phyloP scores from a whole-genome alignment of 306 rosid genomes.

The Biancaea sappan region DNA sequence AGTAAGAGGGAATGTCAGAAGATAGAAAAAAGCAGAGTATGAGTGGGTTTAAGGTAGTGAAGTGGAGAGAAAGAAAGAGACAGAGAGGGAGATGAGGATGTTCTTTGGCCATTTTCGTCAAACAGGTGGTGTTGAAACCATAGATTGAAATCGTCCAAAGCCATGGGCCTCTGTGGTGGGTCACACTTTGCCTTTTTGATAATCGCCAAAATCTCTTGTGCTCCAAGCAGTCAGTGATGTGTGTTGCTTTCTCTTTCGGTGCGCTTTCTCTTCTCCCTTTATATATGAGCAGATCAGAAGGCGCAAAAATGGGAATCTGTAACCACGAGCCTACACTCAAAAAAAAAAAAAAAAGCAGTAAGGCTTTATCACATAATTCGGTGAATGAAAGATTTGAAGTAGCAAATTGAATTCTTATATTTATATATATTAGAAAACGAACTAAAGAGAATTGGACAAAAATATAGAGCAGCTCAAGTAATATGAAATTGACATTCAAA shows the following conservation, averaged over 20 bases:
- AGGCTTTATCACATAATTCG: too few species aligned
- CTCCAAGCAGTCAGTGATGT: slow-evolving; percentile 18
- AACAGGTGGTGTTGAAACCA: slow-evolving; percentile 54
- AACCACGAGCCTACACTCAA: background rate
- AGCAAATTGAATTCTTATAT: too few species aligned
- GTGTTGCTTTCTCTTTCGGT: background rate
- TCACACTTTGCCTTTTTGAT: slow-evolving; percentile 37
- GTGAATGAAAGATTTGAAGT: too few species aligned
- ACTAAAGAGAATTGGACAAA: too few species aligned
- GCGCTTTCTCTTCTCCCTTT: background rate
- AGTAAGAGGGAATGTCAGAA: slow-evolving; percentile 34
- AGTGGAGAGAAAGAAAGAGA: slow-evolving; percentile 42
- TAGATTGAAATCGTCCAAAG: slow-evolving; percentile 62
- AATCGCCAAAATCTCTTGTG: slow-evolving; percentile 28
- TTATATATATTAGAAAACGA: too few species aligned
- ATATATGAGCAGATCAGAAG: too few species aligned
- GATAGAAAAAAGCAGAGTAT: slow-evolving; percentile 20
- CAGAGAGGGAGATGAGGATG: slow-evolving; percentile 43
- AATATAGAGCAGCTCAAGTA: too few species aligned
- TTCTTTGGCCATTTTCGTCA: slow-evolving; percentile 54
- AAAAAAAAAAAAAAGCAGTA: slow-evolving; percentile 50
- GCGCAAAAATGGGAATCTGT: slow-evolving; percentile 10
- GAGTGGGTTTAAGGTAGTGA: slow-evolving; percentile 40
- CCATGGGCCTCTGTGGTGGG: slow-evolving; percentile 69
- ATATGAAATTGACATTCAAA: too few species aligned